These are phyloP conservation scores for Capsicum baccatum DNA, from an alignment of 257 asterid genomes.

Conservation along the genomic window DNA sequence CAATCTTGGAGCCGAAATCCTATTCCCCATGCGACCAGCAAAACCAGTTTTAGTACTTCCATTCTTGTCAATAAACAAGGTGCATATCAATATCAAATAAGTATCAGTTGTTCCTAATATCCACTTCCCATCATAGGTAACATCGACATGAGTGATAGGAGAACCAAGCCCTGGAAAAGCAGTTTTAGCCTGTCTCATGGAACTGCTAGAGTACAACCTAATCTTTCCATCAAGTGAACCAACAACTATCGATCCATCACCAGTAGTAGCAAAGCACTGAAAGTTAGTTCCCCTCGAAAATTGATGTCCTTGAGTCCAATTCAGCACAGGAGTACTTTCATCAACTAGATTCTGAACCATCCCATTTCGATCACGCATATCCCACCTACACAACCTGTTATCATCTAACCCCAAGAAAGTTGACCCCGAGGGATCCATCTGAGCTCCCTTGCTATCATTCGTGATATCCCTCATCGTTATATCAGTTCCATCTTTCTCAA, in stretches of 20 bases:
- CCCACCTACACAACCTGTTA: constrained; percentile 93
- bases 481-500: constrained; percentile 93
- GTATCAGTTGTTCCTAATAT: constrained; percentile 91
- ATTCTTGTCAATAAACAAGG: constrained; percentile 79
- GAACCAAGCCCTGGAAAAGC: constrained; percentile 98
- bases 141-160: constrained; percentile 93
- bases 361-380: constrained; percentile 93
- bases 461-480: constrained; percentile 91
- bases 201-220: constrained; percentile 78
- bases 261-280: constrained; percentile 97
- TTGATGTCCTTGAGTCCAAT: constrained; percentile 99
- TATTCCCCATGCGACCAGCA: constrained; percentile 91
- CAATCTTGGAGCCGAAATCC: constrained; percentile 85
- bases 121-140: constrained; percentile 97
- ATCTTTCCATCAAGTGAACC: constrained; percentile 98
- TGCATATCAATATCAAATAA: constrained; percentile 82
- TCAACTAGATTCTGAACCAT: constrained; percentile 74
- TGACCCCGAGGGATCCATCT: constrained; percentile 93
- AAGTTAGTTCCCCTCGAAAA: constrained; percentile 94
- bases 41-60: constrained; percentile 86
- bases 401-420: constrained; percentile 97
- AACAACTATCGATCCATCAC: constrained; percentile 94
- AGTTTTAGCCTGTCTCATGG: constrained; percentile 98
- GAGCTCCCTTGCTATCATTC: constrained; percentile 88
- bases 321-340: constrained; percentile 85